phyloP scores from a whole-genome alignment of 1,139 yeast species.

The Torulaspora pretoriensis region DNA sequence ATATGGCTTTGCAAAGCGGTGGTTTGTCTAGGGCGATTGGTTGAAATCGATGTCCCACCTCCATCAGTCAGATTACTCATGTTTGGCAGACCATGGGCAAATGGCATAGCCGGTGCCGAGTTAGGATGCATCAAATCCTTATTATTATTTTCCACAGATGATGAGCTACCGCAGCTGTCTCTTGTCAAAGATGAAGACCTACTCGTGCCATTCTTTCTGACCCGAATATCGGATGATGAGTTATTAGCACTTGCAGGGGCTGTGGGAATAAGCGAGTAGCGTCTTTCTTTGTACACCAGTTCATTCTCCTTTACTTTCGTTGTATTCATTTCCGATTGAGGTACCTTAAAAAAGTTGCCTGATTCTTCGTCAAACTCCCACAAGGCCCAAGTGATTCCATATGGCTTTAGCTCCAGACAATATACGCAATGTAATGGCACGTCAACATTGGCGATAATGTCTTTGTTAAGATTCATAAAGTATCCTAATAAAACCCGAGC shows the following conservation, averaged over 20 bases:
- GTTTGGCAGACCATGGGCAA: conserved; percentile 10
- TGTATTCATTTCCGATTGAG: conserved; percentile 55
- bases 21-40: conserved; percentile 13
- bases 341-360: conserved; percentile 75
- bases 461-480: conserved; percentile 78
- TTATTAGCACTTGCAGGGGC: conserved; percentile 45
- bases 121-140: conserved; percentile 5
- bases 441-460: conserved; percentile 82
- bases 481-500: conserved; percentile 83
- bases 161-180: conserved; percentile 1
- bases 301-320: conserved; percentile 58
- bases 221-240: conserved; percentile 21
- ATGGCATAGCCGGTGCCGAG: conserved; percentile 9
- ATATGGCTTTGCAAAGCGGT: conserved; percentile 6
- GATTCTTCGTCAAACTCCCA: conserved; percentile 76
- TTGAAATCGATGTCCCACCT: conserved; percentile 18
- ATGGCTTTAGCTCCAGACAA: conserved; percentile 86
- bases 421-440: conserved; percentile 90
- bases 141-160: background rate
- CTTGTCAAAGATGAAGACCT: conserved; percentile 13
- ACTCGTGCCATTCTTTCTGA: conserved; percentile 18
- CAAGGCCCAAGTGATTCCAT: conserved; percentile 89
- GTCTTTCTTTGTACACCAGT: conserved; percentile 58
- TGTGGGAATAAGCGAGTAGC: conserved; percentile 69
- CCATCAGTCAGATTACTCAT: conserved; percentile 14